Conservation (phyloP, 2,329 filamentous ascomycete species). For the Aureobasidium melanogenum region DNA sequence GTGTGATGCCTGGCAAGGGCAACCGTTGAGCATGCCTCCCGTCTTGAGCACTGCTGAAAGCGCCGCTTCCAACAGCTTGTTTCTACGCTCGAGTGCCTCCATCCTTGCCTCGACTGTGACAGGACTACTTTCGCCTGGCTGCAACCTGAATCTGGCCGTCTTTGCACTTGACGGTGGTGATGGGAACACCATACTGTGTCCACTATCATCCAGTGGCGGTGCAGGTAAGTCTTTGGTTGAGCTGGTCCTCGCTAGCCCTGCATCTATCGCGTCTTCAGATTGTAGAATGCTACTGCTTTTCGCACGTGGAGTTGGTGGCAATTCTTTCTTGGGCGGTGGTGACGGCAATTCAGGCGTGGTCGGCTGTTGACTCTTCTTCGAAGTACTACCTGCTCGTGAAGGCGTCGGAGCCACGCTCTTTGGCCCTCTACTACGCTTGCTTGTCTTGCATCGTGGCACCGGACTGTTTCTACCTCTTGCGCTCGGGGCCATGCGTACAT, state of each 20-base stretch:
- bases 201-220: not conserved
- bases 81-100: conserved; percentile 31
- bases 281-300: not conserved
- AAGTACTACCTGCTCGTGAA: conserved; percentile 4
- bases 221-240: conserved; percentile 8
- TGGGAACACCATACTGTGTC: not conserved
- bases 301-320: conserved; percentile 24
- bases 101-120: conserved; percentile 25
- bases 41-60: conserved; percentile 32
- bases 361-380: not conserved
- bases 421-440: conserved; percentile 4
- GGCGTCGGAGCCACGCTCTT: not conserved
- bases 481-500: not conserved
- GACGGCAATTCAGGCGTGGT: conserved; percentile 20
- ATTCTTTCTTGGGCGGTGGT: conserved; percentile 24
- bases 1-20: conserved; percentile 15
- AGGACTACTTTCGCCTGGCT: not conserved
- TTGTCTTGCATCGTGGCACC: not conserved
- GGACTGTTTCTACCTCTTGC: conserved; percentile 6
- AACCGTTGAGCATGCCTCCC: conserved; percentile 25
- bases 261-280: not conserved
- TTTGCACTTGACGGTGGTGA: conserved; percentile 12
- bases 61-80: conserved; percentile 30
- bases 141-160: conserved; percentile 1
- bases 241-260: not conserved